Evolutionary conservation across 495 filamentous ascomycete genomes (phyloP).

Genomic region (Penicillium canariense): DNA sequence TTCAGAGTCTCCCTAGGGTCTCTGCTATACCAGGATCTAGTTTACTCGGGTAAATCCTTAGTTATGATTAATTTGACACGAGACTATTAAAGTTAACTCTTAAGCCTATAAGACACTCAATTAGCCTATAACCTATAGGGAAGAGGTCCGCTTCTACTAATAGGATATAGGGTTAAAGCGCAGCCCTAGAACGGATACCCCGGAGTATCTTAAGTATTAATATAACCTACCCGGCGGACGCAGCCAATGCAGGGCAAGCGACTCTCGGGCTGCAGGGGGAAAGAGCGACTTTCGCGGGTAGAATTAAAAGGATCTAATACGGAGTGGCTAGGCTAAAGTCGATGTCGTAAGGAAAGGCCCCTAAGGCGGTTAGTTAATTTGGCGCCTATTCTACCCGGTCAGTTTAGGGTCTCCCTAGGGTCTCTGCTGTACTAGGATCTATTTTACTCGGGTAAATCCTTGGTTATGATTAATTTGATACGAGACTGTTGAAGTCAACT

Average conservation of each 20-base stretch:
- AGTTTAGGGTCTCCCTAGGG: neutral
- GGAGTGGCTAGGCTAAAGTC: conserved; percentile 22
- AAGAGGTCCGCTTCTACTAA: no score
- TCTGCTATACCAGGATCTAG: neutral
- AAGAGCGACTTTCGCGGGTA: neutral
- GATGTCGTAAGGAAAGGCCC: conserved; percentile 25
- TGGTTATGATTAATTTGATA: neutral
- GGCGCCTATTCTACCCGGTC: conserved; percentile 24
- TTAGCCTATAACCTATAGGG: no score
- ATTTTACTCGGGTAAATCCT: neutral
- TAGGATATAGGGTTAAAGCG: no score
- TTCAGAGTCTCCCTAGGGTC: conserved; percentile 1
- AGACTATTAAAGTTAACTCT: no score
- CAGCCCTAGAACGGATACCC: no score
- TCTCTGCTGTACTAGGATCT: neutral
- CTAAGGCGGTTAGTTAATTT: conserved; percentile 29
- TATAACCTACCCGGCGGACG: no score
- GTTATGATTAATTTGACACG: no score
- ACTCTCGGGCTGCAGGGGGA: conserved; percentile 9
- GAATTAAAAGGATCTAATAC: conserved; percentile 7
- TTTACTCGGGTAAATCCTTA: no score
- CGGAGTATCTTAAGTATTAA: no score
- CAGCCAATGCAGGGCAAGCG: conserved; percentile 3
- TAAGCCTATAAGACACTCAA: neutral
- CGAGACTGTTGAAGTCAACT: neutral